Evolutionary conservation across 2,329 filamentous ascomycete genomes (phyloP).

Genomic region (Akanthomyces dipterigenus): DNA sequence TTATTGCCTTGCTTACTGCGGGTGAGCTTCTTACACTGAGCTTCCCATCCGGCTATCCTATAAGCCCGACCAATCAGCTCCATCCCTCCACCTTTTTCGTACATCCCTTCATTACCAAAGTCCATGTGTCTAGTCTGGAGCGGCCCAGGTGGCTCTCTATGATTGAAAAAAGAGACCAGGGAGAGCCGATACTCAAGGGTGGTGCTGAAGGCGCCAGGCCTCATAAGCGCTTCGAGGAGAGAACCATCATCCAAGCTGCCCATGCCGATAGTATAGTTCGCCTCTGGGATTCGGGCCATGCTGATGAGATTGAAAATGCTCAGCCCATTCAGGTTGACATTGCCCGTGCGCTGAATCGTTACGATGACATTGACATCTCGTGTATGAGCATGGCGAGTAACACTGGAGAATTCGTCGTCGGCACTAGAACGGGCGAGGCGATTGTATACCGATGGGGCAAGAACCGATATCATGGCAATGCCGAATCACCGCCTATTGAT

Average conservation of each 20-base stretch:
- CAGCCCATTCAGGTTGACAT: conserved; percentile 79
- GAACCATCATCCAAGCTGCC: conserved; percentile 78
- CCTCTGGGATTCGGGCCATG: conserved; percentile 87
- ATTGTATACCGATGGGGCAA: conserved; percentile 82
- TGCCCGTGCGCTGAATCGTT: conserved; percentile 72
- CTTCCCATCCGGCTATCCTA: conserved; percentile 86
- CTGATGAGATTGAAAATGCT: conserved; percentile 87
- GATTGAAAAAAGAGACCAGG: conserved; percentile 74
- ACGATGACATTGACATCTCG: conserved; percentile 68
- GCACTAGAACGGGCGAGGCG: conserved; percentile 75
- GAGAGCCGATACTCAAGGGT: conserved; percentile 70
- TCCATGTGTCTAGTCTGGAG: conserved; percentile 66
- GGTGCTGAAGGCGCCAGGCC: conserved; percentile 66
- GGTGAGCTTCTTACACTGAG: conserved; percentile 86
- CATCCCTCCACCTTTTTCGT: conserved; percentile 83
- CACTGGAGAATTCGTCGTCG: conserved; percentile 79
- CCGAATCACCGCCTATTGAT: conserved; percentile 43
- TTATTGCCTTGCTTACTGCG: conserved; percentile 72
- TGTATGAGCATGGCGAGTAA: conserved; percentile 73
- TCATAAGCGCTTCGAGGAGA: conserved; percentile 69
- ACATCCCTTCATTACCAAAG: conserved; percentile 76
- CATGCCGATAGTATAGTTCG: conserved; percentile 90
- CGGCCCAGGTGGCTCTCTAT: conserved; percentile 83
- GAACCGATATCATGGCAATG: conserved; percentile 65
- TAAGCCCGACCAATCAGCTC: conserved; percentile 86